Base-by-base conservation (phyloP, 1,139 yeast species). In the Debaryomycetaceae sp. region DNA sequence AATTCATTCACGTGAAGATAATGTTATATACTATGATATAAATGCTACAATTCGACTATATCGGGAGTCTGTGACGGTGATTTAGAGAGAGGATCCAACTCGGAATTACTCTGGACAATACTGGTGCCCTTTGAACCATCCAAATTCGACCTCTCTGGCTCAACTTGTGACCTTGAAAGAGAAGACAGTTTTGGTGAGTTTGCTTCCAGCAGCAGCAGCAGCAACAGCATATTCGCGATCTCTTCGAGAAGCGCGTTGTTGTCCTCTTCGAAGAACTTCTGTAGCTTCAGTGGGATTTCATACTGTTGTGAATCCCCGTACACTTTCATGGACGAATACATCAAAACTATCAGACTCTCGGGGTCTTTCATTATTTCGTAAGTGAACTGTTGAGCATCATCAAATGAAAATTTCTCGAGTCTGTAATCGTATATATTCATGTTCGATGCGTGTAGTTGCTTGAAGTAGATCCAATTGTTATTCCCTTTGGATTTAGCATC, bases 391-490 rank as follows among this genome's bases (percentile, higher is more conserved):
- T 49, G 50, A 6, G 61, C 55, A 9, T 48, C 49, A n/a, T 41
- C 53, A 42, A 58, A 61, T 17, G 49, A 43, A 50, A 58, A 51
- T 5, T 48, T 43, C 26, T 55, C 60, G 33, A 54, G 40, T 2
- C 46, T 44, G 38, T 47, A 56, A 34, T 53, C 56, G 19, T 38
- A 40, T 6, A 58, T 49, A 11, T 43, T 44, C 33, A 49, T 47
- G 26, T 43, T 18, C 6, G 31, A 18, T 6, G 37, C 26, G 34
- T 37, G 36, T 11, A 35, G 5, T 6, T 37, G 38, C 13, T 41
- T 44, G 17, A 40, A 42, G 42, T 52, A 49, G 1, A 57, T 46
- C 63, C 63, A 61, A 17, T 46, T 42, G 6, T 37, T 44, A 8
- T 34, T 31, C 5, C 32, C 26, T 3, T 31, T 38, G 4, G 33